Evolutionary conservation across 257 asterid genomes (phyloP).

Genomic region (Catharanthus roseus): DNA sequence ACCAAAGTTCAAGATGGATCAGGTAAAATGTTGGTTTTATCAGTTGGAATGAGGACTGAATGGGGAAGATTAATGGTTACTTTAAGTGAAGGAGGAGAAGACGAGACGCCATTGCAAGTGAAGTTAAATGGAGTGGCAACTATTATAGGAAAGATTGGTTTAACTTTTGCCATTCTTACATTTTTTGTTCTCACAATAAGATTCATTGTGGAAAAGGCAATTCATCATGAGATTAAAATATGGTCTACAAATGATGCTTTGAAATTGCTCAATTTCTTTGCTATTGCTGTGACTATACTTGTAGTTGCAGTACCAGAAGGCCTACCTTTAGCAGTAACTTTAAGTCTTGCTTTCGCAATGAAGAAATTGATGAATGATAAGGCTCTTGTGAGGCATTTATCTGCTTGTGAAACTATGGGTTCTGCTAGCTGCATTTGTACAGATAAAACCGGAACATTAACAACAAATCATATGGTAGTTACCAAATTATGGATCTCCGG

Average conservation of each 20-base stretch:
- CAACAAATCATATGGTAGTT: slow-evolving; percentile 79
- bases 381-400: slow-evolving; percentile 63
- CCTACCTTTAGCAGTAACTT: slow-evolving; percentile 72
- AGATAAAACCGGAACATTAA: slow-evolving; percentile 76
- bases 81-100: slow-evolving; percentile 59
- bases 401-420: slow-evolving; percentile 89
- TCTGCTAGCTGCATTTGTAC: slow-evolving; percentile 76
- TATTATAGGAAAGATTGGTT: slow-evolving; percentile 66
- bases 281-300: slow-evolving; percentile 68
- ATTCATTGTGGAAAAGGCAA: slow-evolving; percentile 38
- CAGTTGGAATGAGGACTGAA: slow-evolving; percentile 85
- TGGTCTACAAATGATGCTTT: slow-evolving; percentile 52
- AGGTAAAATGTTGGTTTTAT: slow-evolving; percentile 60
- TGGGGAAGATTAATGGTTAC: slow-evolving; percentile 80
- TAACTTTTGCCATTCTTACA: slow-evolving; percentile 56
- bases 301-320: slow-evolving; percentile 94
- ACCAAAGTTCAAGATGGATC: slow-evolving; percentile 81
- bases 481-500: slow-evolving; percentile 59
- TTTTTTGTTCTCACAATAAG: slow-evolving; percentile 54
- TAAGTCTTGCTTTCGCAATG: slow-evolving; percentile 86
- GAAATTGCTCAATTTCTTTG: slow-evolving; percentile 53
- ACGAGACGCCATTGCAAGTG: slow-evolving; percentile 79
- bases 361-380: slow-evolving; percentile 65
- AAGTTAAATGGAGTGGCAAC: slow-evolving; percentile 83
- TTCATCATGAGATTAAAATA: slow-evolving; percentile 24